Evolutionary conservation across 1,284 basidiomycete genomes (phyloP).

Genomic region (Boletellus deceptivus): DNA sequence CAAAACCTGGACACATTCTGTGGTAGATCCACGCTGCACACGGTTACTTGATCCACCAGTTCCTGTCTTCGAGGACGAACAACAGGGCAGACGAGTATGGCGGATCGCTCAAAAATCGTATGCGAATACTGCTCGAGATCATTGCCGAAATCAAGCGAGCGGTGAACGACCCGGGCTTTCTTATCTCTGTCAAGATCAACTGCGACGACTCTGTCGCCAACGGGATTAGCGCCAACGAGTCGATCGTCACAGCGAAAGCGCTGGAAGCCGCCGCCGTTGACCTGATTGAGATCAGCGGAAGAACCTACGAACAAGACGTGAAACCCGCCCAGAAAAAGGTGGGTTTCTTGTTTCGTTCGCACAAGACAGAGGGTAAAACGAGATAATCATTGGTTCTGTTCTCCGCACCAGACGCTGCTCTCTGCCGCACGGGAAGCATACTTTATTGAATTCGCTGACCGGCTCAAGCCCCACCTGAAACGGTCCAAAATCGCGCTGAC

Average conservation of each 20-base stretch:
- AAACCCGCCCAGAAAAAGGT: slow-evolving; percentile 14
- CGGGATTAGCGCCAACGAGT: slow-evolving; percentile 39
- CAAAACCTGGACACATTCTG: background rate
- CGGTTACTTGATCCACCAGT: slow-evolving; percentile 40
- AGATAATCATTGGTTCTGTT: too few relatives aligned
- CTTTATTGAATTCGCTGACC: slow-evolving; percentile 42
- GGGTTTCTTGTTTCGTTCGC: slow-evolving; percentile 17
- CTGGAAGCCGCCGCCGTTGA: slow-evolving; percentile 46
- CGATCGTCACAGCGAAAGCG: slow-evolving; percentile 39
- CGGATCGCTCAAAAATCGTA: slow-evolving; percentile 47
- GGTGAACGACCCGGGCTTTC: slow-evolving; percentile 35
- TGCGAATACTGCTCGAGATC: slow-evolving; percentile 37
- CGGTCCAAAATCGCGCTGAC: slow-evolving; percentile 43
- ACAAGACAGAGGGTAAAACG: background rate
- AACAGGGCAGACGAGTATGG: slow-evolving; percentile 53
- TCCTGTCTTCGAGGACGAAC: slow-evolving; percentile 45
- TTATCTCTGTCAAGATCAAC: slow-evolving; percentile 49
- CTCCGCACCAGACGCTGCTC: slow-evolving; percentile 30
- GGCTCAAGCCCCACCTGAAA: slow-evolving; percentile 36
- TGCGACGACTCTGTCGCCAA: slow-evolving; percentile 30
- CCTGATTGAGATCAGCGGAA: slow-evolving; percentile 49
- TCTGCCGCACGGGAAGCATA: slow-evolving; percentile 38
- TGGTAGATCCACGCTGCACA: slow-evolving; percentile 45
- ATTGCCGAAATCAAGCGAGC: slow-evolving; percentile 31
- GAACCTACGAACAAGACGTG: slow-evolving; percentile 41